These are phyloP conservation scores for Tulasnella calospora DNA, from an alignment of 768 basidiomycete genomes.

Conservation along the genomic window DNA sequence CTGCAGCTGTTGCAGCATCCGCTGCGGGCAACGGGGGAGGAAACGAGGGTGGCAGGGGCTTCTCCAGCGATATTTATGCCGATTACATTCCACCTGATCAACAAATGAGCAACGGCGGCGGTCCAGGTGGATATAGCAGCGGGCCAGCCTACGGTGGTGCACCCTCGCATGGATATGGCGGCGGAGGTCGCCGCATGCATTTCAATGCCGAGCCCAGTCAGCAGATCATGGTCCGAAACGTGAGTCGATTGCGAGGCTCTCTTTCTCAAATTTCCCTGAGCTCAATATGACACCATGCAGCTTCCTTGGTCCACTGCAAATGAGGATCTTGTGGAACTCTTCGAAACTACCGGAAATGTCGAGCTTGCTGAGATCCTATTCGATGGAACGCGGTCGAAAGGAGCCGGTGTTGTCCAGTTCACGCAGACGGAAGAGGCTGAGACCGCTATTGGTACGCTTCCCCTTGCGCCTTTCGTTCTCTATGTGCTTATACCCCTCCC, in stretches of 20 bases:
- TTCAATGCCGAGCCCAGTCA: conserved; percentile 71
- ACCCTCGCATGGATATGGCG: conserved; percentile 41
- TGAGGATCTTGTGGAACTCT: conserved; percentile 95
- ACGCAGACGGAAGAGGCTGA: conserved; percentile 81
- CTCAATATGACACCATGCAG: conserved; percentile 41
- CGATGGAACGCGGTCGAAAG: conserved; percentile 88
- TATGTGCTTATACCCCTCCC: conserved; percentile 7
- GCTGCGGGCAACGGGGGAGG: conserved; percentile 34
- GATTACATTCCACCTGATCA: conserved; percentile 89
- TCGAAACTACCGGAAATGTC: conserved; percentile 95
- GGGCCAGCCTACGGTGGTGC: conserved; percentile 30
- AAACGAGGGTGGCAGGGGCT: conserved; percentile 51
- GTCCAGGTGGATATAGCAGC: conserved; percentile 21
- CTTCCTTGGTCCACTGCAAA: conserved; percentile 99
- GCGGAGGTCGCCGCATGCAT: conserved; percentile 24
- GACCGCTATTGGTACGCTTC: conserved; percentile 74
- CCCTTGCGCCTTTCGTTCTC: not conserved
- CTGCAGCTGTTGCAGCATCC: conserved; percentile 41
- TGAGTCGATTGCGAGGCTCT: conserved; percentile 45
- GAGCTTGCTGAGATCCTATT: conserved; percentile 92
- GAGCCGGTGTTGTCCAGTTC: conserved; percentile 94
- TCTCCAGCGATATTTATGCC: conserved; percentile 85
- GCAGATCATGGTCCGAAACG: conserved; percentile 98
- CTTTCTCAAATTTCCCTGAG: not conserved
- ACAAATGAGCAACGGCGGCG: conserved; percentile 35